These are phyloP conservation scores for Cladobotryum protrusum DNA, from an alignment of 2,329 filamentous ascomycete species.

Conservation along the genomic window DNA sequence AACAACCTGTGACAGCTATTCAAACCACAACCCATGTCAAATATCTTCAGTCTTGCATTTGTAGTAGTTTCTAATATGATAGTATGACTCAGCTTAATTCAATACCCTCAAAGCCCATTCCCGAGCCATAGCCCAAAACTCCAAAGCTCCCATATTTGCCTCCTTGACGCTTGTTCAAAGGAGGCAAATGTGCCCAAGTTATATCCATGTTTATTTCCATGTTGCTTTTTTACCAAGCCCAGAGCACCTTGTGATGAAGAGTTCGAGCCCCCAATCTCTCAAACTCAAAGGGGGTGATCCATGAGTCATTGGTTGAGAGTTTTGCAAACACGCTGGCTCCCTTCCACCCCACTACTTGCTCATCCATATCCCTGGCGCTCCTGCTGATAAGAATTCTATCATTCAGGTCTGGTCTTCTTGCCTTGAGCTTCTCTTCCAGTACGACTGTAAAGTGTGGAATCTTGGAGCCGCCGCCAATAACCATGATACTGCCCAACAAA, in stretches of 20 bases:
- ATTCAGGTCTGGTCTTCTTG: conserved; percentile 53
- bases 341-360: conserved; percentile 97
- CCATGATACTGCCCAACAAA: conserved; percentile 83
- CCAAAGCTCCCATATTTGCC: too few relatives aligned
- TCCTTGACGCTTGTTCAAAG: too few relatives aligned
- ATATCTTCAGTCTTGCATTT: too few relatives aligned
- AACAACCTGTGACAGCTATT: too few relatives aligned
- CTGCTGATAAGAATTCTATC: conserved; percentile 58
- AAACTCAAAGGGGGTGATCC: conserved; percentile 84
- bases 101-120: too few relatives aligned
- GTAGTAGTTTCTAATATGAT: too few relatives aligned
- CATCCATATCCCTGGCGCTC: conserved; percentile 88
- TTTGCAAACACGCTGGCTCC: conserved; percentile 95
- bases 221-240: conserved; percentile 44
- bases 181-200: too few relatives aligned
- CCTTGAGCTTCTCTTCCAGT: conserved; percentile 75
- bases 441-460: conserved; percentile 72
- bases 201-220: too few relatives aligned
- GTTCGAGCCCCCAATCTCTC: conserved; percentile 76
- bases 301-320: conserved; percentile 86
- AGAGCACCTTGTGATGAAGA: conserved; percentile 73
- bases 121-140: too few relatives aligned
- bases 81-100: too few relatives aligned
- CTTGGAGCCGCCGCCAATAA: conserved; percentile 79
- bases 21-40: too few relatives aligned